A percentile compares a stretch with the other conserved stretches of the same genome.
These are phyloP conservation scores for Debaryomyces prosopidis DNA, from an alignment of 805 yeast genomes.

Conservation along the genomic window DNA sequence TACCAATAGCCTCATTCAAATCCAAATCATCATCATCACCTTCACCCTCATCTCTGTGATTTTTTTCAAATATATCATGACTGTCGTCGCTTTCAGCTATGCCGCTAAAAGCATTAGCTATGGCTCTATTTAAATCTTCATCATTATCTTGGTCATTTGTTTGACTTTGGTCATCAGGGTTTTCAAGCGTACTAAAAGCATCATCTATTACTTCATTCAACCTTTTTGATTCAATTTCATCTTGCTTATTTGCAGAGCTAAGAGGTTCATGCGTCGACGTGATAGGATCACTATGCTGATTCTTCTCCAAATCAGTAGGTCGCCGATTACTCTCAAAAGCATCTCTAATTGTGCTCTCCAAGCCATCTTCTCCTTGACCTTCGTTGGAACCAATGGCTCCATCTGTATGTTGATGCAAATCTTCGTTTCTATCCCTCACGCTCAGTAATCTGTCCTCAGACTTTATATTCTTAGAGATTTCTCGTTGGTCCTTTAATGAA, in stretches of 20 bases:
- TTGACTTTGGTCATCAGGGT: too few species aligned
- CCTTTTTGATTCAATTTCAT: too few species aligned
- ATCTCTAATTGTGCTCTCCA: conserved; percentile 39
- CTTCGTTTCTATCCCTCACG: too few species aligned
- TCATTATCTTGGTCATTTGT: neutral
- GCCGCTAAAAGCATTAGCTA: neutral
- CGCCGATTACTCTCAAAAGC: conserved; percentile 23
- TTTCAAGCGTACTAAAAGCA: too few species aligned
- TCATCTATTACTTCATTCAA: too few species aligned
- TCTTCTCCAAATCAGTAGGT: too few species aligned
- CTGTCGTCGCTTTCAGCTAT: neutral
- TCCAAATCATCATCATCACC: conserved; percentile 24
- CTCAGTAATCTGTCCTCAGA: neutral
- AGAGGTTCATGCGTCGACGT: too few species aligned
- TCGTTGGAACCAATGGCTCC: neutral
- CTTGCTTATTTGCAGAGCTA: too few species aligned
- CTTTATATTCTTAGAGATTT: neutral
- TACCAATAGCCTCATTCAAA: conserved; percentile 38
- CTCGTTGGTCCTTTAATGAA: neutral
- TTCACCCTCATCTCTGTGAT: neutral
- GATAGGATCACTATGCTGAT: too few species aligned
- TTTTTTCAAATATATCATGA: neutral
- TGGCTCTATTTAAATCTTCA: conserved; percentile 3
- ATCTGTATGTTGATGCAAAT: too few species aligned
- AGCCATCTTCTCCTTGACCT: conserved; percentile 9